Conservation (phyloP, 306 rosid genomes). For the Luffa aegyptiaca region DNA sequence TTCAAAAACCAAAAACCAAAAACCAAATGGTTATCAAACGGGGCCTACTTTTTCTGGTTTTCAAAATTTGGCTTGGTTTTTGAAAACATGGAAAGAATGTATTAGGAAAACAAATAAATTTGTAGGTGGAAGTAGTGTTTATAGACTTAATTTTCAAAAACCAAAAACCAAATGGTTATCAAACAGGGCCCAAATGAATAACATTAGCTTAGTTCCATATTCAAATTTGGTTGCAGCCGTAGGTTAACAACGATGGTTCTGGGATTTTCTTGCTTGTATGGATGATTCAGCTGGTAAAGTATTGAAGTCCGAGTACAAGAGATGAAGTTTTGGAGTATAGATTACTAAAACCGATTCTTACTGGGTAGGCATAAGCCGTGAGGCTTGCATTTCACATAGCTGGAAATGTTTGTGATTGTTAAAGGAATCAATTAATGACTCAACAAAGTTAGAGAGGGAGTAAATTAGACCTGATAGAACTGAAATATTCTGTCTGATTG, state of each 20-base stretch:
- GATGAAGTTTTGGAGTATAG: neutral
- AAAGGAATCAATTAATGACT: neutral
- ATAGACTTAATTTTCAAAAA: too few species aligned
- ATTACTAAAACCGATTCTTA: neutral
- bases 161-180: too few species aligned
- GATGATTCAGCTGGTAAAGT: neutral
- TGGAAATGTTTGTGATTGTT: neutral
- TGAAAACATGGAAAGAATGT: too few species aligned
- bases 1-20: too few species aligned
- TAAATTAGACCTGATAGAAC: neutral
- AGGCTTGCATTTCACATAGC: neutral
- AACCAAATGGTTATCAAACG: too few species aligned
- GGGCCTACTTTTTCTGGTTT: too few species aligned
- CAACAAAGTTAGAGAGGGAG: neutral
- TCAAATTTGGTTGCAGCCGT: too few species aligned
- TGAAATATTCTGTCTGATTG: neutral
- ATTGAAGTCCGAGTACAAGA: neutral
- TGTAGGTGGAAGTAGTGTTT: too few species aligned
- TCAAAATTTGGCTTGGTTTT: too few species aligned
- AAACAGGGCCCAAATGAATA: too few species aligned
- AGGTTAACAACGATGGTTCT: neutral
- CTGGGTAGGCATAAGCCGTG: neutral
- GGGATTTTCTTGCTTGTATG: neutral
- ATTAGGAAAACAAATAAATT: too few species aligned
- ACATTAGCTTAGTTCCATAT: too few species aligned